Evolutionary conservation across 129 eudicot species (phyloP), one percentile per base, ranked within the genome.

Genomic region (Tagetes patula): DNA sequence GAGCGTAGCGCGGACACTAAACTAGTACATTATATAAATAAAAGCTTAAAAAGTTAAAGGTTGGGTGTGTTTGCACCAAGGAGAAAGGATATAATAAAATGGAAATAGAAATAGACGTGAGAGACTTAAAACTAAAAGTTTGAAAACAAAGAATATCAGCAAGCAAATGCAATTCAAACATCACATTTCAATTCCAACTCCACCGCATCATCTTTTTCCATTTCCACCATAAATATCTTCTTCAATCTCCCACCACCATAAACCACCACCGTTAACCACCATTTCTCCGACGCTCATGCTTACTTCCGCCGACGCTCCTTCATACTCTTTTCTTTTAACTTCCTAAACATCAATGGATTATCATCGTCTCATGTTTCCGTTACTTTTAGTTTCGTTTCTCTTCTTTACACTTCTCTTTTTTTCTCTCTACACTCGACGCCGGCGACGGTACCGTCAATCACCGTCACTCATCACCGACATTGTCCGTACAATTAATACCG

Each of bases 381-480:
- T 65, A 65, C 72, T 63, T 77, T 66, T n/a, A 71, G 43, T 74
- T 69, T 76, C 79, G 56, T 55, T 85, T 8, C 13, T 83, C 60
- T 75, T 77, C 41, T 40, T 85, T 39, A 67, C 50, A 33, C 47
- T 86, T 45, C 67, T 89, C 79, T 37, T 80, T 49, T 77, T 78
- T 73, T 71, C 85, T 68, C 79, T 86, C 58, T 73, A 46, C 79
- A 41, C 79, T 70, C 64, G 74, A 50, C 70, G 78, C 0, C 79
- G 72, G 42, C 64, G 78, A 20, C 48, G 40, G 5, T 30, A 8
- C 50, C 71, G 2, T 3, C 69, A 42, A 46, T 63, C 78, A 38
- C 63, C 77, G 5, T 30, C 70, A 27, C 70, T 64, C 14, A 65
- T 30, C 55, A 50, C 79, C 72, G 72, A 75, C 72, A 65, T 65